Evolutionary conservation across 2,329 filamentous ascomycete genomes (phyloP).

Genomic region (Trichoderma sp.): DNA sequence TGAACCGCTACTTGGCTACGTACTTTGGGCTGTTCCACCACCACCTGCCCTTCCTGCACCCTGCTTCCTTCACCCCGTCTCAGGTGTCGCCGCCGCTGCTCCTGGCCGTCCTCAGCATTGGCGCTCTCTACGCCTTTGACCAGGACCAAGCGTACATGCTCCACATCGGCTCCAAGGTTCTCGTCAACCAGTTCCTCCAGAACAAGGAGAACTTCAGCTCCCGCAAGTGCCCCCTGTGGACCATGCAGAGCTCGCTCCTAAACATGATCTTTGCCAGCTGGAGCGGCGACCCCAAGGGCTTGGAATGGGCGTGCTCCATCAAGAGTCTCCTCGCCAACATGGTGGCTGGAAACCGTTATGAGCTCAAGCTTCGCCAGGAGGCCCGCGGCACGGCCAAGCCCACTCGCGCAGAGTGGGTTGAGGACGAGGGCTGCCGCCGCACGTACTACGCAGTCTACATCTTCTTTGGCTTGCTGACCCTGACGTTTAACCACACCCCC

Average conservation of each 20-base stretch:
- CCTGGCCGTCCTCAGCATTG: conserved; percentile 88
- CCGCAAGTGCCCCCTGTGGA: conserved; percentile 94
- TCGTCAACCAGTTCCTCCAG: conserved; percentile 94
- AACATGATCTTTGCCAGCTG: conserved; percentile 99
- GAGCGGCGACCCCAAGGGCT: conserved; percentile 95
- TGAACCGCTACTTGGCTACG: conserved; percentile 90
- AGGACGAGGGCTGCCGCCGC: conserved; percentile 91
- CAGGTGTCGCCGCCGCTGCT: conserved; percentile 78
- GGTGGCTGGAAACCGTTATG: conserved; percentile 95
- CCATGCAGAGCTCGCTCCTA: conserved; percentile 92
- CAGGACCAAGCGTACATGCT: conserved; percentile 96
- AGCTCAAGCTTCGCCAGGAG: conserved; percentile 89
- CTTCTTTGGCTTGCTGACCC: conserved; percentile 90
- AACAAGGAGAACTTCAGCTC: conserved; percentile 99
- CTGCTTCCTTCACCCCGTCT: conserved; percentile 81
- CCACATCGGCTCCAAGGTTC: conserved; percentile 94
- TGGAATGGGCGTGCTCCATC: conserved; percentile 98
- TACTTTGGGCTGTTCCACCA: conserved; percentile 98
- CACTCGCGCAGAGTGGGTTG: conserved; percentile 86
- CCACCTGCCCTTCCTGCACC: conserved; percentile 92
- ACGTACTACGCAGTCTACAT: conserved; percentile 99
- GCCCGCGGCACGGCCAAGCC: conserved; percentile 74
- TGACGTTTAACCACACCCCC: conserved; percentile 97
- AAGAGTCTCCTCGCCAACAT: conserved; percentile 98
- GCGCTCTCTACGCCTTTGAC: conserved; percentile 93